Base-by-base conservation (phyloP, 495 filamentous ascomycete species). In the Evernia prunastri region DNA sequence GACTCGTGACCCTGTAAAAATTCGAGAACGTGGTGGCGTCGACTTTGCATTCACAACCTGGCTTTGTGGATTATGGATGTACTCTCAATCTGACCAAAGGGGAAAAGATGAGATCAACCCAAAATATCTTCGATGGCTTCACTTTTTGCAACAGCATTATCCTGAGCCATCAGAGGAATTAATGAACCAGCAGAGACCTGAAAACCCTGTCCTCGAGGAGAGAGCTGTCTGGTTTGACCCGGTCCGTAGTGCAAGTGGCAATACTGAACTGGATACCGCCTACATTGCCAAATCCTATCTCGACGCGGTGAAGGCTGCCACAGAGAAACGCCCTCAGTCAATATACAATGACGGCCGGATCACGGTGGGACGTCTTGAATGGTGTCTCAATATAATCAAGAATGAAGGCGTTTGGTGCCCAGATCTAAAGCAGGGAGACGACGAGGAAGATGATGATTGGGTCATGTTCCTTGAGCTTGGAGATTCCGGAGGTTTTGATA, bases 401-500 rank as follows among this genome's bases (percentile, higher is more conserved):
- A 23, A 56, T 25, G 69, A 71, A 59, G 61, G 68, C 23, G 49
- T 69, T 13, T 67, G 71, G 65, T 67, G 49, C 47, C 69, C 67
- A 5, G 56, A 56, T 39, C 18, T 77, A 56, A 57, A 72, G n/a
- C 68, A 66, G n/a, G 67, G 60, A 58, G 64, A 53, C 17, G 69
- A 63, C 10, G 72, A 73, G 47, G 72, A 69, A 53, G 56, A 58
- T 27, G 72, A 61, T 67, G 72, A 73, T 33, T 66, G 64, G 54
- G 58, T 71, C 33, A 35, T 70, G 9, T 68, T 66, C 42, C 60
- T 70, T 15, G 68, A 70, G 51, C 4, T 18, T 33, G 31, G 40
- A 59, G 36, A 33, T 42, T 33, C 15, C 23, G 58, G 25, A 53
- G 29, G 25, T 4, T 13, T 51, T 51, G 25, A 17, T 11, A 27